Evolutionary conservation across 73 alveolate genomes (phyloP), one percentile per base, ranked within the genome.

Genomic region (Halteria grandinella): DNA sequence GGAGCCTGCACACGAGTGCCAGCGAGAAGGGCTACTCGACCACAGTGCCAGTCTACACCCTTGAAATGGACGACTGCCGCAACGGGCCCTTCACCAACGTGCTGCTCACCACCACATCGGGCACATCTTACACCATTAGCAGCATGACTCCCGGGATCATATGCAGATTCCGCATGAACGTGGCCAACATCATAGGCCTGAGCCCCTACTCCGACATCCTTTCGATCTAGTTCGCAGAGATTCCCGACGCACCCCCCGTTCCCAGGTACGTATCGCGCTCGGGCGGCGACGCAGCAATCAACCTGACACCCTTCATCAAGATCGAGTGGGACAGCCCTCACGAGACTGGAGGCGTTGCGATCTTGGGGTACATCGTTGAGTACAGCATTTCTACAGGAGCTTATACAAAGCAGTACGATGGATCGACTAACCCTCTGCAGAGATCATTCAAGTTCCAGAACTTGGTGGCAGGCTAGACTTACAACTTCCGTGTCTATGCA

Each of bases 281-380:
- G 43, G 64, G 64, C 20, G 91, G 91, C 44, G 88, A 70, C 20
- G 25, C 78, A 7, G 24, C 88, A 20, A 53, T 48, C 28, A 60
- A 79, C 29, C 47, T 25, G 17, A 47, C 86, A 23, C 87, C 91
- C 5, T 84, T 32, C 58, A 89, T 89, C 41, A 32, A 55, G 33
- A 79, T 89, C 25, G 57, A 51, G n/a, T 89, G 93, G 93, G 71
- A 51, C 32, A 66, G 34, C 1, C 94, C 92, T 25, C 23, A 23
- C 33, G 86, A 79, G 32, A 55, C 62, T 77, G 89, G 89, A 6
- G 93, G 89, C 34, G n/a, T 79, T 3, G 75, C 83, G 8, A 71
- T 89, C 21, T 75, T 85, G 21, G 97, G 97, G 50, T 90, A 72
- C 71, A 85, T 64, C 63, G 88, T 90, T 7, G 92, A 90, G 72